phyloP scores from a whole-genome alignment of 2,329 filamentous ascomycete genomes.

The Pseudogymnoascus sp. region DNA sequence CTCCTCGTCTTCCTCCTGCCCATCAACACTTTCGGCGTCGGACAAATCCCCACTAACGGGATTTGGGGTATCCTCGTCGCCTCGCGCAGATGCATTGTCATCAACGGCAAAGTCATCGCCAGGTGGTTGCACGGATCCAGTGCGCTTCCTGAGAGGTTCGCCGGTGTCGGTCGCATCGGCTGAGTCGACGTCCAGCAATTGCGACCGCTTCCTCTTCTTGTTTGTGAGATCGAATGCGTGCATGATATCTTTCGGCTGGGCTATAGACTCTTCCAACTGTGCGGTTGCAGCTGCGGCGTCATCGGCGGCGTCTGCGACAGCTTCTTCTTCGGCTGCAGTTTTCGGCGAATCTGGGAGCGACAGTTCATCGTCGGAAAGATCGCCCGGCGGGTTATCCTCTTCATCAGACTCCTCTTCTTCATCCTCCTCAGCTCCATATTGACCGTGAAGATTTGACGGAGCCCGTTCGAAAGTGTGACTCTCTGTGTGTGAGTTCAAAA shows the following conservation, averaged over 20 bases:
- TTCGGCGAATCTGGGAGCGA: constrained; percentile 27
- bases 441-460: constrained; percentile 67
- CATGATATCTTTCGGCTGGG: constrained; percentile 1
- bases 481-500: constrained; percentile 47
- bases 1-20: constrained; percentile 41
- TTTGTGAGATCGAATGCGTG: constrained; percentile 21
- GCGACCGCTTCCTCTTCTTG: constrained; percentile 31
- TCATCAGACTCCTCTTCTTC: constrained; percentile 31
- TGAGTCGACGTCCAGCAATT: constrained; percentile 23
- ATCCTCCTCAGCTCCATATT: constrained; percentile 35
- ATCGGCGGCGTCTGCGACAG: constrained; percentile 16
- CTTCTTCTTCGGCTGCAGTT: constrained; percentile 33
- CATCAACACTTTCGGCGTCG: constrained; percentile 30
- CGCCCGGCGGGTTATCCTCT: constrained; percentile 4
- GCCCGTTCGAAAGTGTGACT: constrained; percentile 53
- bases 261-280: constrained; percentile 18
- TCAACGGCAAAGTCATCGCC: constrained; percentile 38
- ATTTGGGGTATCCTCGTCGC: constrained; percentile 29
- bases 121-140: constrained; percentile 36
- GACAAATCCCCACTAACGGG: constrained; percentile 26
- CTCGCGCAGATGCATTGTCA: constrained; percentile 35
- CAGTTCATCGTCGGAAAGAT: constrained; percentile 13
- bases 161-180: constrained; percentile 29
- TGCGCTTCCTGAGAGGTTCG: constrained; percentile 40
- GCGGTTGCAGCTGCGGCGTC: constrained; percentile 28